A percentile compares a stretch with the other conserved stretches of the same genome.
These are phyloP conservation scores for Verticillium isaacii DNA, from an alignment of 2,329 filamentous ascomycete species.

Conservation along the genomic window DNA sequence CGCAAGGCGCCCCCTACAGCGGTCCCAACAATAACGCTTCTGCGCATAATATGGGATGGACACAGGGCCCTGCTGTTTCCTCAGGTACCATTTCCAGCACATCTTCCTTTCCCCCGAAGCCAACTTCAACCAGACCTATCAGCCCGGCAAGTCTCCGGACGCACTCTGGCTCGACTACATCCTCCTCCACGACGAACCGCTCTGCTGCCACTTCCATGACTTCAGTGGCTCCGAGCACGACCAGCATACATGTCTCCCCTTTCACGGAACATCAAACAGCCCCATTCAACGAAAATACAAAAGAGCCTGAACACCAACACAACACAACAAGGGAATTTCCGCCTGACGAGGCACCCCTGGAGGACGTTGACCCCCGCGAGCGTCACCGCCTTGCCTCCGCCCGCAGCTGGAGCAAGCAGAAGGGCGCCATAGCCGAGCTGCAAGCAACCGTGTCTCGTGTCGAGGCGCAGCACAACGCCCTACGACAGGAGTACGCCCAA, in stretches of 20 bases:
- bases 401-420: slow-evolving; percentile 7
- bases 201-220: not conserved
- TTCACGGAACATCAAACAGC: not conserved
- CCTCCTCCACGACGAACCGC: not conserved
- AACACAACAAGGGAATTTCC: not conserved
- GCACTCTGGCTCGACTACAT: not conserved
- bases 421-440: slow-evolving; percentile 2
- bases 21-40: not conserved
- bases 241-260: not conserved
- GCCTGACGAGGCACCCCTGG: not conserved
- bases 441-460: not conserved
- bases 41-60: not conserved
- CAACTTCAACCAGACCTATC: not conserved
- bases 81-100: not conserved
- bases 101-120: not conserved
- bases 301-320: not conserved
- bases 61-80: not conserved
- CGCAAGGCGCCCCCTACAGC: not conserved
- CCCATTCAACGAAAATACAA: not conserved
- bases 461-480: slow-evolving; percentile 3
- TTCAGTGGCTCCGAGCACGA: not conserved
- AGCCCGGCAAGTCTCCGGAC: not conserved
- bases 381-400: slow-evolving; percentile 7
- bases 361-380: not conserved
- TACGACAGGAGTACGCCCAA: not conserved